phyloP scores from a whole-genome alignment of 2,329 filamentous ascomycete genomes.

The Ophiostoma piceae region DNA sequence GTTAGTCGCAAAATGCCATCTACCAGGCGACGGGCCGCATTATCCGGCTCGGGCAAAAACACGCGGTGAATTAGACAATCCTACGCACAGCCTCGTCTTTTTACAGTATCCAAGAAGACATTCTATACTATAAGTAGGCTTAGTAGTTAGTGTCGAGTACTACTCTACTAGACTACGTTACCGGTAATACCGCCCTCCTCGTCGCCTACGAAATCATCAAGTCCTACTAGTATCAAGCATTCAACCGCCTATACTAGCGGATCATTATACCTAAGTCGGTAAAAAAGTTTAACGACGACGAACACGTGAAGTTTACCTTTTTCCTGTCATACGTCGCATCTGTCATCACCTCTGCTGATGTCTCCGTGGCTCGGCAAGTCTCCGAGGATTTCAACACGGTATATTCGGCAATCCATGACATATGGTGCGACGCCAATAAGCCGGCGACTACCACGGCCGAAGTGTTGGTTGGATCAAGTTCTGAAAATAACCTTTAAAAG shows the following conservation, averaged over 20 bases:
- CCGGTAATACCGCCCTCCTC: background rate
- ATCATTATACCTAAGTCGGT: background rate
- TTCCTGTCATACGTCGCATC: no score
- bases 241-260: background rate
- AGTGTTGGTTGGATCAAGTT: no score
- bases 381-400: no score
- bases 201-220: background rate
- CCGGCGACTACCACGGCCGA: no score
- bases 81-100: background rate
- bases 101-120: background rate
- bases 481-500: no score
- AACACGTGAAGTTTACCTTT: no score
- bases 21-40: background rate
- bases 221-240: background rate
- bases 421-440: no score
- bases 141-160: background rate
- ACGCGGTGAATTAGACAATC: background rate
- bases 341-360: no score
- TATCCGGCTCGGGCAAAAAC: background rate
- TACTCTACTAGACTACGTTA: background rate
- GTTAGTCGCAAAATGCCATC: background rate
- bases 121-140: background rate
- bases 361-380: no score
- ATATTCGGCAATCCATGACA: no score
- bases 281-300: background rate